Evolutionary conservation across 2,329 filamentous ascomycete species (phyloP), one percentile per base, ranked within the genome.

Genomic region (Chaetomiaceae sp.): DNA sequence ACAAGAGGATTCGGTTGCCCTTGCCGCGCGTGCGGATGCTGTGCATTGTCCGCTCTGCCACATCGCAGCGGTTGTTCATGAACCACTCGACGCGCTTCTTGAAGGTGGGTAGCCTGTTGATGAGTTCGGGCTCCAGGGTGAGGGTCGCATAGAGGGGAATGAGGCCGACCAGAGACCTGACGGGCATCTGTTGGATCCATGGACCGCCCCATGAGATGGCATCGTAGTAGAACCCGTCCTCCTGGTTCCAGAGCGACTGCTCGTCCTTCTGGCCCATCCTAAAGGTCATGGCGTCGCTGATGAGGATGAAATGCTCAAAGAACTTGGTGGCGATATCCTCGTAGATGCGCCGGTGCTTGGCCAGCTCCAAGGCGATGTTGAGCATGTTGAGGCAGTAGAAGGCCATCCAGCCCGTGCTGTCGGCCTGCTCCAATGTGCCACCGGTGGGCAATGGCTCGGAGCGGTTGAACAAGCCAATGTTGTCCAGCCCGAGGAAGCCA

Each of bases 401-500:
- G 9, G 89, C 92, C 92, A 97, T 97, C 92, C 92, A 97, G 29
- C 92, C 92, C 9, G 92, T 97, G 68, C 91, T 96, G 76, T 97
- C 92, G 17, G 94, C 94, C 73, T 97, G 92, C 71, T 97, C 92
- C 8, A 97, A 81, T 2, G 91, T 86, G 71, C 94, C 92, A 29
- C 92, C 92, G 0, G 94, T 97, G 0, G 92, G 92, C 36, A 97
- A 75, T 23, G 94, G 91, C 69, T 97, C 92, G 0, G 92, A 97
- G 42, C 92, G 88, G 72, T 97, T 97, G 81, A 97, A 97, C 33
- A 97, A 75, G 50, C 94, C 94, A 69, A 97, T 97, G 68, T 97
- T 97, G 80, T 97, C 92, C 48, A 97, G 77, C 42, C 92, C 92
- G 7, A 97, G 76, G 77, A 97, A 97, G 39, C 92, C 92, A 61